Evolutionary conservation across 164 flowering plant species (phyloP).

Genomic region (Magnolia sinica): DNA sequence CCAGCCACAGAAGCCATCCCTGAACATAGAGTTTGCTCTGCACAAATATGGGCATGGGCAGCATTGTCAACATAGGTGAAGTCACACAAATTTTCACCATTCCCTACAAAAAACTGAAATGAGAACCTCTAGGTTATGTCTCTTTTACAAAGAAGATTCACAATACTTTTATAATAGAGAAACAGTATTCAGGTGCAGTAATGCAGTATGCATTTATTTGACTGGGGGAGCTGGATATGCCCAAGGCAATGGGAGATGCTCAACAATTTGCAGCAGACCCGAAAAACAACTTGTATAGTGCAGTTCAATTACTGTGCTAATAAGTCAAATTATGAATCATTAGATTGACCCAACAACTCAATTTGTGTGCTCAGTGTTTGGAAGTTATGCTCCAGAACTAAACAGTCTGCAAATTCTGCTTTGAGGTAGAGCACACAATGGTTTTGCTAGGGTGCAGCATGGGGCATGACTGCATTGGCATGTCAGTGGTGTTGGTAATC

Average conservation of each 20-base stretch:
- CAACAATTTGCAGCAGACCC: too few relatives aligned
- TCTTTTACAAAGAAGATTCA: not conserved
- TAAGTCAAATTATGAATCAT: too few relatives aligned
- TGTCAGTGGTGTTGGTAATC: too few relatives aligned
- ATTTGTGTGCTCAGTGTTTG: too few relatives aligned
- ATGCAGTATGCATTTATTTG: not conserved
- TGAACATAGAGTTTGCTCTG: slow-evolving; percentile 69
- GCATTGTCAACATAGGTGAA: slow-evolving; percentile 77
- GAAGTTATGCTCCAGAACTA: too few relatives aligned
- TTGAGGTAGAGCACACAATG: too few relatives aligned
- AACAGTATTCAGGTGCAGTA: not conserved
- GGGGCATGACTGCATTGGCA: too few relatives aligned
- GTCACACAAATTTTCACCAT: slow-evolving; percentile 70
- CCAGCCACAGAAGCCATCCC: slow-evolving; percentile 58
- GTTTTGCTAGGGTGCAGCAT: too few relatives aligned
- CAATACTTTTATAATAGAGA: not conserved
- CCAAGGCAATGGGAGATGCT: not conserved
- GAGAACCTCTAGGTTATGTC: slow-evolving; percentile 33
- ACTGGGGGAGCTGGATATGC: not conserved
- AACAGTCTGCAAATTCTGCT: too few relatives aligned
- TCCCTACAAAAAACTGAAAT: slow-evolving; percentile 79
- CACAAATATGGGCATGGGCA: slow-evolving; percentile 77
- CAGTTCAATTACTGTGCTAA: too few relatives aligned
- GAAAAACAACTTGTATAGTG: too few relatives aligned
- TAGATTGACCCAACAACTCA: too few relatives aligned